A percentile compares a stretch with the other conserved stretches of the same genome.
Evolutionary conservation across 1,284 basidiomycete genomes (phyloP).

Genomic region (Meira miltonrushii): DNA sequence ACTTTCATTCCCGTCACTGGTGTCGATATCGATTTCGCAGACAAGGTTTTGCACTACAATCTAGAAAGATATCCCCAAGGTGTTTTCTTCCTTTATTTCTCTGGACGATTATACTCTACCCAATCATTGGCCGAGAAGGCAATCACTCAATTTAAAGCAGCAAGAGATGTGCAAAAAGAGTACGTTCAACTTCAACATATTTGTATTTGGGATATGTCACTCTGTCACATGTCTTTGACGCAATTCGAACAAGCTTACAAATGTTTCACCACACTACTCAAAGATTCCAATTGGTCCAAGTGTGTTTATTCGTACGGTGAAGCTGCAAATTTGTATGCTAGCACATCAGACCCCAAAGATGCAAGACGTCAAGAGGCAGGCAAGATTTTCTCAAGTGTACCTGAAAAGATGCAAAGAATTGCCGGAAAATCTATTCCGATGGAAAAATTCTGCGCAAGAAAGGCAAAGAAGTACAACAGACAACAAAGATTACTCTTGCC

Average conservation of each 20-base stretch:
- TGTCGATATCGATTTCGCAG: constrained; percentile 47
- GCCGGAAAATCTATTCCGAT: constrained; percentile 51
- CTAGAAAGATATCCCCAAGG: constrained; percentile 45
- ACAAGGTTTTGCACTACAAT: constrained; percentile 50
- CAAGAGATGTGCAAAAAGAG: constrained; percentile 47
- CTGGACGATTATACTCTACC: constrained; percentile 50
- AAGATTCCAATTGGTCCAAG: constrained; percentile 51
- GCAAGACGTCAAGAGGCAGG: constrained; percentile 23
- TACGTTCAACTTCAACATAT: constrained; percentile 52
- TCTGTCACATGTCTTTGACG: constrained; percentile 46
- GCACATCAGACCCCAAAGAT: constrained; percentile 8
- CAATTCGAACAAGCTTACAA: constrained; percentile 38
- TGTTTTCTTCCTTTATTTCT: constrained; percentile 52
- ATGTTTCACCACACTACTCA: constrained; percentile 36
- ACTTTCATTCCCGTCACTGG: constrained; percentile 50
- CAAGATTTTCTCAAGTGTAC: constrained; percentile 34
- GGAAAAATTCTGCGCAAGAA: constrained; percentile 50
- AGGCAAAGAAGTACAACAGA: constrained; percentile 42
- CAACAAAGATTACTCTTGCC: constrained; percentile 43
- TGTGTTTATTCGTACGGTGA: constrained; percentile 49
- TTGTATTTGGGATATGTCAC: constrained; percentile 48
- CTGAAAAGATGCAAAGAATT: constrained; percentile 45
- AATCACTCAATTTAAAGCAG: constrained; percentile 39
- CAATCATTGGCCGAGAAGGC: constrained; percentile 42
- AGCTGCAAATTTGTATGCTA: constrained; percentile 37